phyloP scores from a whole-genome alignment of 805 yeast genomes.

The Sugiyamaella qingdaonensis region DNA sequence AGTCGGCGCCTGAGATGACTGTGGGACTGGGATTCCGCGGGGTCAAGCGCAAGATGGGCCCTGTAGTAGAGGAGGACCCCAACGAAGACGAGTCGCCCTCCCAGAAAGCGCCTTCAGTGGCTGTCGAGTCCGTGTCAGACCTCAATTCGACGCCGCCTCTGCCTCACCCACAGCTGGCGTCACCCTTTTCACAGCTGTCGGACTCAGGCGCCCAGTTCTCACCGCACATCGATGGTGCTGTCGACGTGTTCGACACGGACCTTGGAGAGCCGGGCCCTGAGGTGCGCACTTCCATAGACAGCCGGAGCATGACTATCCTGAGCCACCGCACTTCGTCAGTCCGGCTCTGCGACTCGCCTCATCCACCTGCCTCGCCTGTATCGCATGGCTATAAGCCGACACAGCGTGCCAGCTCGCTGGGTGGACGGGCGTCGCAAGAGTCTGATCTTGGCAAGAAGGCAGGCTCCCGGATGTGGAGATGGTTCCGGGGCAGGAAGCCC shows the following conservation, averaged over 20 bases:
- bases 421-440: conserved; percentile 4
- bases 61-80: conserved; percentile 28
- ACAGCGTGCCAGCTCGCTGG: neutral
- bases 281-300: conserved; percentile 21
- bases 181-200: neutral
- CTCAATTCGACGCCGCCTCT: conserved; percentile 12
- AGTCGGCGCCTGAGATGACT: conserved; percentile 45
- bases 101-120: neutral
- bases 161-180: conserved; percentile 11
- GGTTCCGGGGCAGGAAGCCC: conserved; percentile 21
- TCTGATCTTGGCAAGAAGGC: conserved; percentile 1
- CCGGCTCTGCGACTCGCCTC: conserved; percentile 6
- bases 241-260: conserved; percentile 2
- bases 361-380: conserved; percentile 5
- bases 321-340: conserved; percentile 5
- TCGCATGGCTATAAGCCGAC: conserved; percentile 1
- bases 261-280: conserved; percentile 33
- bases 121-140: neutral
- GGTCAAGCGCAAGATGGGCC: conserved; percentile 28
- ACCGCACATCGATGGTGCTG: neutral
- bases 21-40: conserved; percentile 19
- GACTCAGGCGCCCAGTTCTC: neutral
- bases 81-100: conserved; percentile 9
- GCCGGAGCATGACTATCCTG: conserved; percentile 1
- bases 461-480: conserved; percentile 24